Percentiles rank a stretch among this genome's conserved stretches.
These are phyloP conservation scores for Flaveria sonorensis DNA, from an alignment of 129 eudicot species.

Conservation along the genomic window DNA sequence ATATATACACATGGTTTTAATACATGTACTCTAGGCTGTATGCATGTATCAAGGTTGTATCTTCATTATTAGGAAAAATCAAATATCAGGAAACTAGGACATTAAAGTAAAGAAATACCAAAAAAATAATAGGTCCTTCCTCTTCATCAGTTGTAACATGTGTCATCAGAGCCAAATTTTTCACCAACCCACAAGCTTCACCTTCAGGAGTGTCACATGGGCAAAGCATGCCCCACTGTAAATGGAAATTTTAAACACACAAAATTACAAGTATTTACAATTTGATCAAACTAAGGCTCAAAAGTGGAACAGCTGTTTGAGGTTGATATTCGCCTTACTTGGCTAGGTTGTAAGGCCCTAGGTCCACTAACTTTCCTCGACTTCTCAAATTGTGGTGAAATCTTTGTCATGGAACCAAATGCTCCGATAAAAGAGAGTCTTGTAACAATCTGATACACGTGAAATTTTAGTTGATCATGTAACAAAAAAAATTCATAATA, in stretches of 20 bases:
- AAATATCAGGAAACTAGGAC: background rate
- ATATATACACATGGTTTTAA: background rate
- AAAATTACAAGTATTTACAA: background rate
- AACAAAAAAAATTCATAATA: background rate
- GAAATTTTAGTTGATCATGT: background rate
- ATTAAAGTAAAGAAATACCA: conserved; percentile 50
- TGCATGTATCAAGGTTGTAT: background rate
- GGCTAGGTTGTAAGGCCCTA: conserved; percentile 98
- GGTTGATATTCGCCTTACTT: conserved; percentile 43
- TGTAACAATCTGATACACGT: conserved; percentile 61
- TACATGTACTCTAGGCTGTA: background rate
- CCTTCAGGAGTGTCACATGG: conserved; percentile 99
- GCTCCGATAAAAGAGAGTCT: conserved; percentile 84
- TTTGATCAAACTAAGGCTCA: background rate
- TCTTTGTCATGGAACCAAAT: conserved; percentile 79
- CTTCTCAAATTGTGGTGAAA: conserved; percentile 89
- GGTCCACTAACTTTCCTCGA: conserved; percentile 99
- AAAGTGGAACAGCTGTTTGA: conserved; percentile 1
- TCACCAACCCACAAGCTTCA: conserved; percentile 95
- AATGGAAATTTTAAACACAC: conserved; percentile 18
- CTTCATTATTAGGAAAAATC: background rate
- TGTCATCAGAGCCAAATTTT: conserved; percentile 90
- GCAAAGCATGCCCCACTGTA: conserved; percentile 98
- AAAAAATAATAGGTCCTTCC: conserved; percentile 75
- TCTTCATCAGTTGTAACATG: conserved; percentile 97